phyloP scores from a whole-genome alignment of 2,329 filamentous ascomycete species.

The Pseudogymnoascus sp. region DNA sequence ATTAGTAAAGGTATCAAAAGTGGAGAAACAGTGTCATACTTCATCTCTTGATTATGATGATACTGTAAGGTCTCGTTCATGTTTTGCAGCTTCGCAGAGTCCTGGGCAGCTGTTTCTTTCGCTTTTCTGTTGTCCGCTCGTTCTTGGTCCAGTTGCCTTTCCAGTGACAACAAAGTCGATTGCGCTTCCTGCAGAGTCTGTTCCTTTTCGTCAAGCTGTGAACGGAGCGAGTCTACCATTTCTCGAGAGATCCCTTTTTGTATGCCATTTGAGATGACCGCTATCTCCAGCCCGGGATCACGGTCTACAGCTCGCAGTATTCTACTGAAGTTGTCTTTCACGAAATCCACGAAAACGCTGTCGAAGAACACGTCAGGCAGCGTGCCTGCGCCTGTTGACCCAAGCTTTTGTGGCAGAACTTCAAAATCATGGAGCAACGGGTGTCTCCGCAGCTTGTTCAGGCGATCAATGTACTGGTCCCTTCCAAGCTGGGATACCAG shows the following conservation, averaged over 20 bases:
- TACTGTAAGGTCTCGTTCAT: slow-evolving; percentile 64
- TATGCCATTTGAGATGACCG: slow-evolving; percentile 68
- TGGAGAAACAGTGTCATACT: slow-evolving; percentile 31
- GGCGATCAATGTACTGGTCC: slow-evolving; percentile 77
- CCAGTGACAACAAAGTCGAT: slow-evolving; percentile 39
- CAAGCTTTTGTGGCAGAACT: slow-evolving; percentile 65
- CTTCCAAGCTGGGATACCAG: slow-evolving; percentile 71
- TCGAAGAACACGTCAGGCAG: slow-evolving; percentile 82
- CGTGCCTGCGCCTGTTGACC: slow-evolving; percentile 42
- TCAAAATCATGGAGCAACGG: slow-evolving; percentile 83
- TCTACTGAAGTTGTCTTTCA: slow-evolving; percentile 92
- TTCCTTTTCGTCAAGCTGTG: slow-evolving; percentile 68
- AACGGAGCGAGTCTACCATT: slow-evolving; percentile 75
- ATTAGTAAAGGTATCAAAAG: neutral
- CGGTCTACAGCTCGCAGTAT: slow-evolving; percentile 80
- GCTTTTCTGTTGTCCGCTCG: slow-evolving; percentile 63
- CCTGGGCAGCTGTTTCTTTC: slow-evolving; percentile 50
- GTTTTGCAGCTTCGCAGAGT: slow-evolving; percentile 39
- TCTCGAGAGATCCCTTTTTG: slow-evolving; percentile 92
- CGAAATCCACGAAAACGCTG: slow-evolving; percentile 78
- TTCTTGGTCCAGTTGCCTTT: slow-evolving; percentile 60
- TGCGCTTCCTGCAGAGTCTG: slow-evolving; percentile 42
- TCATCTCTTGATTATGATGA: slow-evolving; percentile 60
- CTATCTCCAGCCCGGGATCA: slow-evolving; percentile 80
- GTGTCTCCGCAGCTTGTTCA: slow-evolving; percentile 70